Evolutionary conservation across 2,329 filamentous ascomycete species (phyloP), one percentile per base, ranked within the genome.

Genomic region (Neofusicoccum cordaticola): DNA sequence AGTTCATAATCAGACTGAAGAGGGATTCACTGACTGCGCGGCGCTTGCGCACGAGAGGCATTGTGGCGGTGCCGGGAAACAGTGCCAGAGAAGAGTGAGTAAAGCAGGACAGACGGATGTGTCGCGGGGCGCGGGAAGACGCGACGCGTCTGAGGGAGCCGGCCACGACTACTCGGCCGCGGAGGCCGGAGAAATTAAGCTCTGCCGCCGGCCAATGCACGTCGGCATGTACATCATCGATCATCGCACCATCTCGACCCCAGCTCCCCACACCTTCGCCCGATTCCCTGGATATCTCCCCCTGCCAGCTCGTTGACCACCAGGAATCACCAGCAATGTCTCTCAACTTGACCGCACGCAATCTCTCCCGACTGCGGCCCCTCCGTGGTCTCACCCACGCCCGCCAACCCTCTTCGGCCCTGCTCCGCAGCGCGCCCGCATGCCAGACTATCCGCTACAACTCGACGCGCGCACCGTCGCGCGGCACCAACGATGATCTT

Each of bases 361-460:
- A 71, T 19, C 67, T 72, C 66, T 67, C 71, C 56, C 71, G 71
- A 50, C 73, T 73, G 44, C 72, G 73, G 17, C 27, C 74, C 37
- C 68, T 71, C 68, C 74, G 70, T 53, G 74, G 70, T 62, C 71
- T 76, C 52, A 44, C 68, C 64, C 68, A 15, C 37, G 58, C 68
- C 19, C 69, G 68, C 39, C 65, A 22, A 51, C 68, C 17, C 69
- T 67, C 62, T 51, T 67, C 15, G 70, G 71, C 61, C 67, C 71
- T 31, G 56, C 65, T 66, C 68, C 71, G 17, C 67, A 65, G 65
- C 65, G 68, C 44, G 66, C 19, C 62, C 50, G 47, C 37, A 47
- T 17, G 66, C 53, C 60, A 63, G 56, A 65, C 70, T 31, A 51
- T 70, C 50, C 52, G 62, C 34, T 57, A 58, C 31, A 60, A 47